Percentiles rank a stretch among this genome's conserved stretches.
These are phyloP conservation scores for Fusarium robinianum DNA, from an alignment of 2,329 filamentous ascomycete genomes.

Conservation along the genomic window DNA sequence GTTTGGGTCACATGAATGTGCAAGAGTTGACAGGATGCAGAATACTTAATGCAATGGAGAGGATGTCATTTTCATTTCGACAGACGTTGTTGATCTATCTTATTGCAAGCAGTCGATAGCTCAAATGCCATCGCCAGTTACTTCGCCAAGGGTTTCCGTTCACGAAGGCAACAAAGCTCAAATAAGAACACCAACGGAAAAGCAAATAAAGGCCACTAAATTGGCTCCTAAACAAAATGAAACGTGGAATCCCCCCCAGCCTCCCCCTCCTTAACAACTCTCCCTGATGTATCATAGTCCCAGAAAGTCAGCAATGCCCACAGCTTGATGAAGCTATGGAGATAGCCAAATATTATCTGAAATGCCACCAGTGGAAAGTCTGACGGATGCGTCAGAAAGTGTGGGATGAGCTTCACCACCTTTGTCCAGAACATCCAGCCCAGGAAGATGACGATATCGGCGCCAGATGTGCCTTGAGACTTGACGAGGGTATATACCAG, in stretches of 20 bases:
- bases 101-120: too few species aligned
- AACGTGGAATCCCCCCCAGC: slow-evolving; percentile 18
- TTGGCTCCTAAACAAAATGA: not conserved
- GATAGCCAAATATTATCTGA: slow-evolving; percentile 60
- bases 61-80: too few species aligned
- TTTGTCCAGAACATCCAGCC: slow-evolving; percentile 61
- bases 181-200: too few species aligned
- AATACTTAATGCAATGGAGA: too few species aligned
- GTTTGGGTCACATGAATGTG: too few species aligned
- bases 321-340: slow-evolving; percentile 62
- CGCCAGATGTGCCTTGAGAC: not conserved
- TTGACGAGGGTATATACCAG: slow-evolving; percentile 43
- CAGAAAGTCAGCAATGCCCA: slow-evolving; percentile 59
- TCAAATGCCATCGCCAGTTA: too few species aligned
- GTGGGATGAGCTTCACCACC: slow-evolving; percentile 58
- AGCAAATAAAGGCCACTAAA: too few species aligned
- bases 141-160: too few species aligned
- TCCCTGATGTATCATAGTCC: slow-evolving; percentile 46
- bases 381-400: slow-evolving; percentile 54
- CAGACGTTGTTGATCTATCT: too few species aligned
- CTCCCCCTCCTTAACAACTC: slow-evolving; percentile 11
- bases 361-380: slow-evolving; percentile 56
- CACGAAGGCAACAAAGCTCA: too few species aligned
- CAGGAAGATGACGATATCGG: slow-evolving; percentile 24
- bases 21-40: too few species aligned